These are phyloP conservation scores for Candida vaughaniae DNA, from an alignment of 805 yeast species.

Conservation along the genomic window DNA sequence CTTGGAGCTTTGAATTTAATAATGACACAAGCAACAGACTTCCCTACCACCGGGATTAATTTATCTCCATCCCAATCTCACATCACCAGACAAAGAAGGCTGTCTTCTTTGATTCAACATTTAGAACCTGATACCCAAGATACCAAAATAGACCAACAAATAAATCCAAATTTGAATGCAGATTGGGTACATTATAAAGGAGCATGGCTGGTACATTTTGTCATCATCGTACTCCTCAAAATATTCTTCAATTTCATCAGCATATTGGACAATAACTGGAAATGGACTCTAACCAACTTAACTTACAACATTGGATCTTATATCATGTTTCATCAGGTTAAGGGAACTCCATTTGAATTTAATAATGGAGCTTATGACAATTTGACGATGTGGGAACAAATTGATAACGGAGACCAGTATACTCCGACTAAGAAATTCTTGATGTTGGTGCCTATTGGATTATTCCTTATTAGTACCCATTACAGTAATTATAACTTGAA, in stretches of 20 bases:
- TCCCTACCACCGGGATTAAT: constrained; percentile 12
- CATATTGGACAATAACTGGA: constrained; percentile 75
- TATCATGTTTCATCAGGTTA: constrained; percentile 93
- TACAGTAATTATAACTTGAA: constrained; percentile 82
- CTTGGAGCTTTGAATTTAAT: not conserved
- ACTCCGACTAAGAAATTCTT: constrained; percentile 95
- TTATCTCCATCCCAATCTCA: constrained; percentile 28
- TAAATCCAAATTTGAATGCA: constrained; percentile 88
- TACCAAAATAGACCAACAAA: constrained; percentile 86
- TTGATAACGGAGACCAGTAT: constrained; percentile 92
- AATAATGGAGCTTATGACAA: constrained; percentile 95
- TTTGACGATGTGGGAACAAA: constrained; percentile 98
- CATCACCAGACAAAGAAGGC: constrained; percentile 57
- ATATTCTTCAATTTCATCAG: constrained; percentile 78
- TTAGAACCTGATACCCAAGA: constrained; percentile 91
- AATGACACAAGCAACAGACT: constrained; percentile 6
- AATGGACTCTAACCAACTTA: constrained; percentile 92
- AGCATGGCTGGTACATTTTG: constrained; percentile 93
- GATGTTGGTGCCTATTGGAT: constrained; percentile 86
- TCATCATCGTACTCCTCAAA: constrained; percentile 72
- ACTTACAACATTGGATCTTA: constrained; percentile 90
- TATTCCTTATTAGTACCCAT: constrained; percentile 85
- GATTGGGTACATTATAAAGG: constrained; percentile 96
- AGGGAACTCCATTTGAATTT: constrained; percentile 97
- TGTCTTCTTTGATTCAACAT: constrained; percentile 86